Evolutionary conservation across 345 rosid species (phyloP).

Genomic region (Nephelium lappaceum): DNA sequence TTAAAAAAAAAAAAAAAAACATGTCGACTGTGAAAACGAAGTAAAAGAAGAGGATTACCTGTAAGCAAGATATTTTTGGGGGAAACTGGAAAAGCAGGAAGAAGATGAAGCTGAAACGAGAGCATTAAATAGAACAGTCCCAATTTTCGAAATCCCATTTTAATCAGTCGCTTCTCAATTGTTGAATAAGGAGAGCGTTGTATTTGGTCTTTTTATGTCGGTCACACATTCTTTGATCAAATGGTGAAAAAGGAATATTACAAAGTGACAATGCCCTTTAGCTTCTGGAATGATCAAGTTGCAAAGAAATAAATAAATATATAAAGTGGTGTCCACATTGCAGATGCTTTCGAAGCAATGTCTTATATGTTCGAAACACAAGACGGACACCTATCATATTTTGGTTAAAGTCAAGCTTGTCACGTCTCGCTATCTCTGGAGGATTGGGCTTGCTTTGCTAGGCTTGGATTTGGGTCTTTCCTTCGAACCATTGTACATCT

Average conservation of each 20-base stretch:
- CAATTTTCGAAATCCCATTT: conserved; percentile 14
- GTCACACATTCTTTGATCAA: not conserved
- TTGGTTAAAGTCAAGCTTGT: too few species aligned
- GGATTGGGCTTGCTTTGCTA: too few species aligned
- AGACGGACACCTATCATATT: not conserved
- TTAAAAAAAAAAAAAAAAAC: not conserved
- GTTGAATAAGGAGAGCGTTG: not conserved
- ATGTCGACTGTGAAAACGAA: not conserved
- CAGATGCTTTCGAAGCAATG: too few species aligned
- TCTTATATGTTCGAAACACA: too few species aligned
- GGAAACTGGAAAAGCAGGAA: not conserved
- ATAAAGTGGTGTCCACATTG: too few species aligned
- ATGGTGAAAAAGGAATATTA: not conserved
- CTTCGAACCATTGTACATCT: too few species aligned
- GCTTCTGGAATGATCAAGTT: too few species aligned
- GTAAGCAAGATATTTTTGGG: not conserved
- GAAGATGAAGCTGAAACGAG: conserved; percentile 18
- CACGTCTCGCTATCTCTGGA: too few species aligned
- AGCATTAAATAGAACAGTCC: conserved; percentile 3
- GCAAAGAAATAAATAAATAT: too few species aligned
- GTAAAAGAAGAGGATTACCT: not conserved
- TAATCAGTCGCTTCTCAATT: not conserved
- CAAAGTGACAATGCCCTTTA: too few species aligned
- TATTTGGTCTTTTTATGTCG: too few species aligned
- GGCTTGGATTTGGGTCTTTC: too few species aligned